Evolutionary conservation across 345 rosid genomes (phyloP), one percentile per base, ranked within the genome.

Genomic region (Syzygium jambos): DNA sequence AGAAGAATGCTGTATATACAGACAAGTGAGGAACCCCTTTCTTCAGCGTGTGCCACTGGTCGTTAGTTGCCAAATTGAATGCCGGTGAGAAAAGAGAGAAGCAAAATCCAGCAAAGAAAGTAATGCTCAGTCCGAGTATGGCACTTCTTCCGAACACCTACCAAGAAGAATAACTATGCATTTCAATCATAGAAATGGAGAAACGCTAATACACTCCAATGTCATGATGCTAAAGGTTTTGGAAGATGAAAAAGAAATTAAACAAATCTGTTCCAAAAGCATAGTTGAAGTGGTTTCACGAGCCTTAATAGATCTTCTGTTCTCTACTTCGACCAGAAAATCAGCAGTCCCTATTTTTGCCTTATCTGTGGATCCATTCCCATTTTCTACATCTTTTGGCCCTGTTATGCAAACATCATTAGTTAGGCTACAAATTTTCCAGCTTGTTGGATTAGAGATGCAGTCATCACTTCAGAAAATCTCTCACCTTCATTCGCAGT

Each of bases 11-110:
- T 11, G 98, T 94, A 92, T 95, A 93, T 49, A 97, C 96, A 49
- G 90, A 91, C 88, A 97, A 90, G 51, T 95, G 92, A 19, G 97
- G 95, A 61, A 95, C 97, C 38, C 98, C 97, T 87, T 92, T 52
- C 83, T 94, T 92, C 90, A 97, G 91, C 11, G 98, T 90, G 86
- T 94, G 89, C 96, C 96, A 96, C 85, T 97, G 97, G 91, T 97
- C 98, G 52, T 96, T 97, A 86, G 97, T 93, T 1, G 99, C 96
- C 90, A 96, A 91, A 93, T 95, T 97, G 87, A 97, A 93, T 77
- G 98, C 96, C 7, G 98, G 99, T 29, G 98, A 95, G 93, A 94
- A 95, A n/a, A 97, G 91, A 56, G 98, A 96, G 89, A 96, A 93
- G 91, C 96, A 95, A 63, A 92, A 52, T 11, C 98, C 98, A 19